phyloP scores from a whole-genome alignment of 192 early-diverging fungal species.

The Backusella sp. region DNA sequence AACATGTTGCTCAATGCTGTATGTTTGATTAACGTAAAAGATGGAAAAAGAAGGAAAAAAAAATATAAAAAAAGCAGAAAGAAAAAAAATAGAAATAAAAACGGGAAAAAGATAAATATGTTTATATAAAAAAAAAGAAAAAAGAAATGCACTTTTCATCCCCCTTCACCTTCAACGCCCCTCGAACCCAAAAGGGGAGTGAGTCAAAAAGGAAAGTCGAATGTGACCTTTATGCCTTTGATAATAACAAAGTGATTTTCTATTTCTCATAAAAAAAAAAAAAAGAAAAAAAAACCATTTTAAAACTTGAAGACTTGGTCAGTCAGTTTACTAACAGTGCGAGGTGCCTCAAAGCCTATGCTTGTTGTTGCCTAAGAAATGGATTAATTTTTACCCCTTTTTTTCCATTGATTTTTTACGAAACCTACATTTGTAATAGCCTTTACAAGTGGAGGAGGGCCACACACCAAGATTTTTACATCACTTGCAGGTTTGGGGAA shows the following conservation, averaged over 20 bases:
- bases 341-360: slow-evolving; percentile 18
- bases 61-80: background rate
- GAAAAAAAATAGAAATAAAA: background rate
- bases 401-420: background rate
- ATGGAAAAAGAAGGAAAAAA: background rate
- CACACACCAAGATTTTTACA: slow-evolving; percentile 48
- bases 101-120: slow-evolving; percentile 2
- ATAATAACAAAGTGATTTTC: background rate
- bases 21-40: background rate
- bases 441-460: slow-evolving; percentile 70
- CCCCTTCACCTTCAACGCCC: background rate
- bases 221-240: background rate
- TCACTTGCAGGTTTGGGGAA: slow-evolving; percentile 59
- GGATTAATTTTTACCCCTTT: background rate
- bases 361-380: slow-evolving; percentile 16
- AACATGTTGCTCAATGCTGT: background rate
- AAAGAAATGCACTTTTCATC: background rate
- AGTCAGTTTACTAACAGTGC: slow-evolving; percentile 27
- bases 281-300: background rate
- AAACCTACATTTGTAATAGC: slow-evolving; percentile 43
- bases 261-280: slow-evolving; percentile 51
- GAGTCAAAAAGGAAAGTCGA: background rate
- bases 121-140: background rate
- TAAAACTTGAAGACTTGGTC: slow-evolving; percentile 37
- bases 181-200: background rate